Base-by-base conservation (phyloP, 768 basidiomycete species). In the Lanmaoa pseudosensibilis region DNA sequence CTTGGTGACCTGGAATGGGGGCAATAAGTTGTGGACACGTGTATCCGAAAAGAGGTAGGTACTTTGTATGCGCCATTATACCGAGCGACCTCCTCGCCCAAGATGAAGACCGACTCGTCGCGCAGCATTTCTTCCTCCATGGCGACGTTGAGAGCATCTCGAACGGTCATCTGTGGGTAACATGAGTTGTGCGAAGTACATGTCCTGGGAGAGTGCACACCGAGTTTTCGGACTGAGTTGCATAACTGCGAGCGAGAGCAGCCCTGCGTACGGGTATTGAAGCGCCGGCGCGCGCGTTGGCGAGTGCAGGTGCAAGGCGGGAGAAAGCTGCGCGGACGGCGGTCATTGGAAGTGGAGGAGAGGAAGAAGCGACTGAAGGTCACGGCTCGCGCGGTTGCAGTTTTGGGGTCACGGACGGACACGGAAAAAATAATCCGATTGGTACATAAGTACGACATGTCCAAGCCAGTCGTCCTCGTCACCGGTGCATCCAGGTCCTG, bases 91-190 rank as follows among this genome's bases (percentile, higher is more conserved):
- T 99, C 97, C 76, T 99, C 97, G 56, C 97, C 97, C 59, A 99
- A 74, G 66, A 99, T 77, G 75, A 96, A 99, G 40, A 99, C 97
- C 36, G 79, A 88, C 72, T 95, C 91, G 74, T 99, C 97, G 44
- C 93, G 87, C 65, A 87, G 73, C 97, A 99, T 98, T 78, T 99
- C 97, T 77, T 99, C 97, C 78, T 98, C 97, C 92, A 99, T 94
- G 30, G 97, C 97, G 53, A 87, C 77, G 76, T 98, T 98, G 61
- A 99, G 87, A 43, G 97, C 97, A 54, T 99, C 97, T 69, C 97
- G 92, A 59, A 97, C 96, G 53, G 94, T 98, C 95, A 96, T 93
- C 93, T 94, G 62, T 33, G 53, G 38, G 27, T 21, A 32, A 46
- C 36, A 49, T 59, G 50, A 63, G 60, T 33, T 48, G 57, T 60